phyloP scores from a whole-genome alignment of 306 rosid species.

The Cicer cuneatum region DNA sequence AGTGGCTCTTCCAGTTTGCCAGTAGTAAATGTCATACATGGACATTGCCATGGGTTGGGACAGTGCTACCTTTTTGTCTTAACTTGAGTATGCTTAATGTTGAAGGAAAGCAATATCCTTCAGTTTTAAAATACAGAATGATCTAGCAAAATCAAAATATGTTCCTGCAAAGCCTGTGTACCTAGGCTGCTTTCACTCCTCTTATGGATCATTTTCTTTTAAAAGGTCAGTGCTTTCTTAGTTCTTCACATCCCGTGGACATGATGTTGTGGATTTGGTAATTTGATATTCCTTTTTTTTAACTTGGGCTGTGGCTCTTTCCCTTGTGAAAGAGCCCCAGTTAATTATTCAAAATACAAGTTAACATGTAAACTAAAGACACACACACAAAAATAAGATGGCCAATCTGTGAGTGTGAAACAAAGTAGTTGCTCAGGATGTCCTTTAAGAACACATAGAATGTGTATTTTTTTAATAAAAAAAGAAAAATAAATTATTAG shows the following conservation, averaged over 20 bases:
- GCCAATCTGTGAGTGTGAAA: slow-evolving; percentile 17
- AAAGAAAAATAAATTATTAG: not conserved
- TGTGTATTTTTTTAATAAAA: slow-evolving; percentile 11
- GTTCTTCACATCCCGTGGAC: not conserved
- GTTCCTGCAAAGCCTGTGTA: too few relatives aligned
- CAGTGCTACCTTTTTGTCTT: not conserved
- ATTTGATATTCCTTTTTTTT: not conserved
- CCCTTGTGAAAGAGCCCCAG: not conserved
- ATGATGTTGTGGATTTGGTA: not conserved
- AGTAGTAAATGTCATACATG: not conserved
- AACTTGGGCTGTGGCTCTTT: not conserved
- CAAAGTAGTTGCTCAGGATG: not conserved
- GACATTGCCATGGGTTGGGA: not conserved
- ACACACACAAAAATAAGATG: not conserved
- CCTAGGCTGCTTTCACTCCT: too few relatives aligned
- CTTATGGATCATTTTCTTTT: too few relatives aligned
- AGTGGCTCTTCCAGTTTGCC: not conserved
- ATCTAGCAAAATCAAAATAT: too few relatives aligned
- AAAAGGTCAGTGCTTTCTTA: not conserved
- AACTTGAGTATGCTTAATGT: not conserved
- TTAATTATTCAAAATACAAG: not conserved
- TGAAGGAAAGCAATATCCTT: slow-evolving; percentile 3
- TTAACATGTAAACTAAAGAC: not conserved
- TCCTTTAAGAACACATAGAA: not conserved
- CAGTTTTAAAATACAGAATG: not conserved